These are phyloP conservation scores for Citrullus mucosospermus DNA, from an alignment of 306 rosid genomes.

Conservation along the genomic window DNA sequence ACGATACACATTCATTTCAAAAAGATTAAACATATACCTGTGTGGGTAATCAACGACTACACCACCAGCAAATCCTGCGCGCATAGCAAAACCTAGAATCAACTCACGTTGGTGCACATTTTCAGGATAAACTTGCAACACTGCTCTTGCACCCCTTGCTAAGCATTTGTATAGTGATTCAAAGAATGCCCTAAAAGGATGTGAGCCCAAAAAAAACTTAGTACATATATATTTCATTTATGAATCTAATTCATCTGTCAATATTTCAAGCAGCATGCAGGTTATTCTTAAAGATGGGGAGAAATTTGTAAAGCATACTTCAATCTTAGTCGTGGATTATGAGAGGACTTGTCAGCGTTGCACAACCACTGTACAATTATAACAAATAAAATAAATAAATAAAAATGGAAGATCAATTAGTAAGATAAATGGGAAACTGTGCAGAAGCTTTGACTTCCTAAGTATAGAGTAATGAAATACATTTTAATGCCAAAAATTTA, in stretches of 20 bases:
- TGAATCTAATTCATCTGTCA: neutral
- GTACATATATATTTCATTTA: neutral
- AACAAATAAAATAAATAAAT: neutral
- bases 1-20: neutral
- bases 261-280: neutral
- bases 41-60: conserved; percentile 85
- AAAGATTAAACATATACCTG: conserved; percentile 34
- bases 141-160: conserved; percentile 83
- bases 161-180: conserved; percentile 74
- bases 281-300: neutral
- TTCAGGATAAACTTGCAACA: conserved; percentile 77
- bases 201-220: neutral
- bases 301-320: conserved; percentile 33
- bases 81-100: conserved; percentile 73
- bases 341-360: conserved; percentile 90
- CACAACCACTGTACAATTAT: conserved; percentile 76
- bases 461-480: neutral
- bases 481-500: neutral
- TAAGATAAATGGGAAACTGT: neutral
- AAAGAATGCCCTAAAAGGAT: conserved; percentile 61
- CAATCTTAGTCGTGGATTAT: conserved; percentile 67
- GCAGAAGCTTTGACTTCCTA: neutral
- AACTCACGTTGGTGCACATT: conserved; percentile 58
- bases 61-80: conserved; percentile 90
- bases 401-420: neutral